Base-by-base conservation (phyloP, 208 protist species). In the Leishmania mexicana region DNA sequence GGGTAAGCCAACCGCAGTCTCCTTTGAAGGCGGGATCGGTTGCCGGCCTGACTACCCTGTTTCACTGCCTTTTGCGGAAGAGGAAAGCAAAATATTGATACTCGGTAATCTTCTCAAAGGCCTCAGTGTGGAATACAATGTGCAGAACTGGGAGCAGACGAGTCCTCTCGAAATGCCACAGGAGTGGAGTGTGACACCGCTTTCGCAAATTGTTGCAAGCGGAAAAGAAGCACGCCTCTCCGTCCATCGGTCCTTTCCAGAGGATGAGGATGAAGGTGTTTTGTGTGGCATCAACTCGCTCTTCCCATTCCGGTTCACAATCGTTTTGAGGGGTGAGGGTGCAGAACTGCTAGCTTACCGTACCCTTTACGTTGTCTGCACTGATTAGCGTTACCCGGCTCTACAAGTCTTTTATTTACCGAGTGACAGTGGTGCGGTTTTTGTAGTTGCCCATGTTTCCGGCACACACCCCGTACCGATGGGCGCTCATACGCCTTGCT, bases 61-160 rank as follows among this genome's bases (percentile, higher is more conserved):
- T 5, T 80, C 78, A 17, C 42, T 86, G 21, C 57, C 74, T 15
- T 86, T 86, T 62, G 78, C 51, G 24, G 78, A 82, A 31, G 62
- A 57, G 21, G 83, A 86, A 42, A 73, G 40, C n/a, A 86, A 86
- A 54, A 86, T 65, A 31, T 35, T 86, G 53, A 64, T 82, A 17
- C 40, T 86, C 49, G 83, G 83, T 13, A 83, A 80, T 68, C 75
- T 86, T 2, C 65, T 75, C 5, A 86, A 86, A 35, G 78, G 67
- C 15, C 58, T 70, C 45, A 86, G 24, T 28, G 31, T 80, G 5
- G 83, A 86, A 57, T 86, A 74, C 40, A 78, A 80, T 15, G 17
- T 83, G 19, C 65, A 80, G 60, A 81, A 86, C 53, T 81, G 85
- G 76, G 67, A 82, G 45, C 85, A 88, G 40, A 89, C 83, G 35